Base-by-base conservation (phyloP, 2,329 filamentous ascomycete genomes). In the Penicillium thymicola region DNA sequence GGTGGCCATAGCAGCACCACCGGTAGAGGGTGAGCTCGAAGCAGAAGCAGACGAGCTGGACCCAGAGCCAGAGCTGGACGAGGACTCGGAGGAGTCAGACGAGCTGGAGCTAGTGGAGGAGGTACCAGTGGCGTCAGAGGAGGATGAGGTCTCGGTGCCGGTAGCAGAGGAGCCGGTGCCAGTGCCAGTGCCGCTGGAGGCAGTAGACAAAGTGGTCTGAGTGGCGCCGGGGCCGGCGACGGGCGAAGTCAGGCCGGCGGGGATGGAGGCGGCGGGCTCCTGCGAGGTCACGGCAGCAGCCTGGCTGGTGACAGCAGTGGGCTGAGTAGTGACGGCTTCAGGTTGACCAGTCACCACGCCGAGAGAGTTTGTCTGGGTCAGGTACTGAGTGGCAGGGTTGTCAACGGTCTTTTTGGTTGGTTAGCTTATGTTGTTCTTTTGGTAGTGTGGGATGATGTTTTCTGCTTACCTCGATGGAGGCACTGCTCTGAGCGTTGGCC, bases 261-360 rank as follows among this genome's bases (percentile, higher is more conserved):
- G 76, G 58, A 79, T 74, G 25, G 74, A 75, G 32, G 71, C 74
- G 51, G 72, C 70, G 21, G 64, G 65, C 23, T 75, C 66, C 62
- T 76, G 76, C 28, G 63, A 65, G 28, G 64, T 66, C 10, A 67
- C 63, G 21, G 51, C 68, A 5, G 60, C 41, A n/a, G 68, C 65
- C 54, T 74, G 70, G 23, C 63, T 64, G 43, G 72, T 76, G 25
- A 70, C 65, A 25, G 52, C 64, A 11, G 49, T 37, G 13, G 73
- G 73, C 49, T 74, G 70, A 10, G 67, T 65, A 41, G 75, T 75
- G 28, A 69, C 64, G 14, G 65, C 65, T 2, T 60, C 51, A 18
- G 79, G 79, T 70, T 76, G 72, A 59, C 78, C 79, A 42, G 80
- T 82, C 46, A 81, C 73, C 38, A 81, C 79, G 47, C 80, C 79